Evolutionary conservation across 192 early-diverging fungal species (phyloP).

Genomic region (Coemansia asiatica): DNA sequence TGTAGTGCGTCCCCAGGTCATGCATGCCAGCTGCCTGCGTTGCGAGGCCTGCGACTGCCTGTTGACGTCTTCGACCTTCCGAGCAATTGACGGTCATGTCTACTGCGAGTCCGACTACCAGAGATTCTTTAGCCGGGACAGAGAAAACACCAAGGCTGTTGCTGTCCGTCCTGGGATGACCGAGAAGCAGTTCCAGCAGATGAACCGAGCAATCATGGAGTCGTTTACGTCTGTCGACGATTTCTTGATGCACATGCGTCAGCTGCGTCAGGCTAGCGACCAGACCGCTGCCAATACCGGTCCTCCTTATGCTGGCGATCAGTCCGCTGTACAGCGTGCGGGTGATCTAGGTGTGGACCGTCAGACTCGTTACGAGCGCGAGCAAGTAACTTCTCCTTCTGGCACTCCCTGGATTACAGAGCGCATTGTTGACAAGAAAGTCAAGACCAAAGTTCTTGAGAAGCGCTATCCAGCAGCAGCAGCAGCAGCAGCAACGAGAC

Average conservation of each 20-base stretch:
- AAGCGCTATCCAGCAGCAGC: constrained; percentile 47
- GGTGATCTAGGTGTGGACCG: constrained; percentile 50
- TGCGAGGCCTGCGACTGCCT: constrained; percentile 55
- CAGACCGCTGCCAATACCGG: not conserved
- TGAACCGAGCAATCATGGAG: constrained; percentile 57
- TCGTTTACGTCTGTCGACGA: constrained; percentile 57
- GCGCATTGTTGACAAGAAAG: constrained; percentile 54
- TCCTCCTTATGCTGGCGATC: constrained; percentile 28
- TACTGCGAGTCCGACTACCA: constrained; percentile 53
- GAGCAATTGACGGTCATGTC: constrained; percentile 50
- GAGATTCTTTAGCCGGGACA: constrained; percentile 24
- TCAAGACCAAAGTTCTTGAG: constrained; percentile 54
- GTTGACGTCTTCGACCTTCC: constrained; percentile 53
- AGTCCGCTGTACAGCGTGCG: constrained; percentile 33
- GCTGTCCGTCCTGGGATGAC: constrained; percentile 36
- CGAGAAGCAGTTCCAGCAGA: constrained; percentile 37
- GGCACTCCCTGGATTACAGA: constrained; percentile 55
- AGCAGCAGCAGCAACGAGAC: not conserved
- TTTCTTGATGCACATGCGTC: constrained; percentile 54
- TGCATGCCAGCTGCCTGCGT: constrained; percentile 54
- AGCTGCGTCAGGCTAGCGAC: constrained; percentile 34
- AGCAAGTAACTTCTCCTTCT: constrained; percentile 48
- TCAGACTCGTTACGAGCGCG: constrained; percentile 55
- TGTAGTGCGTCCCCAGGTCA: constrained; percentile 49
- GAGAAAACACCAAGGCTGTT: constrained; percentile 17